These are phyloP conservation scores for Neurospora sp. DNA, from an alignment of 495 filamentous ascomycete genomes.

Conservation along the genomic window DNA sequence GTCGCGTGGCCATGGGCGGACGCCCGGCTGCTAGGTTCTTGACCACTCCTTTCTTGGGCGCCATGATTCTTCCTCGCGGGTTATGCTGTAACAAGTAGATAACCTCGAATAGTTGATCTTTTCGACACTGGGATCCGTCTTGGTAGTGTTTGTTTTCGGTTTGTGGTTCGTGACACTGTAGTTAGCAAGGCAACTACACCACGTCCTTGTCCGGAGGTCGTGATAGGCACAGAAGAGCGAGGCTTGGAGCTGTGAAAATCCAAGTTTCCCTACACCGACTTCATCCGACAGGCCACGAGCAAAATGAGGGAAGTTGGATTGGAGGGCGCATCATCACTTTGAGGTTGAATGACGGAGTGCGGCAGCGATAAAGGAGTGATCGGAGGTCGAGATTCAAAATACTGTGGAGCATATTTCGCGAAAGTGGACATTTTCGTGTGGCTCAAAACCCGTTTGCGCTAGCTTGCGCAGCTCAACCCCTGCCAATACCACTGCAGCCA, in stretches of 20 bases:
- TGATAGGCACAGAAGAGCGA: not conserved
- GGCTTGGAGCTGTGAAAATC: not conserved
- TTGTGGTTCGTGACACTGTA: not conserved
- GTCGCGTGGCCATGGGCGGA: not conserved
- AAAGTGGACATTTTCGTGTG: not conserved
- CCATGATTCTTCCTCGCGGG: not conserved
- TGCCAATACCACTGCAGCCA: not conserved
- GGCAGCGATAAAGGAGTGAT: conserved; percentile 3
- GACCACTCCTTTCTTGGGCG: not conserved
- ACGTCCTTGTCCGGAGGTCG: not conserved
- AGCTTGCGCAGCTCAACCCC: conserved; percentile 1
- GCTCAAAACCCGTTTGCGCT: not conserved
- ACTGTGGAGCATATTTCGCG: not conserved
- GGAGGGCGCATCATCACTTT: not conserved
- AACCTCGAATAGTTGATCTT: not conserved
- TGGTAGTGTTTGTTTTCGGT: not conserved
- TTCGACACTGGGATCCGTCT: not conserved
- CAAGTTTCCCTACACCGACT: not conserved
- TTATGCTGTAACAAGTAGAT: not conserved
- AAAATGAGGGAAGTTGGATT: not conserved
- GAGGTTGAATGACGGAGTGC: not conserved
- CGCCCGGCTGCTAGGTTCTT: not conserved
- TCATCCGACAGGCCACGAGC: not conserved
- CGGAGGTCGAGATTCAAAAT: not conserved
- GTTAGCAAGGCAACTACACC: not conserved